Evolutionary conservation across 2,329 filamentous ascomycete genomes (phyloP).

Genomic region (Penicillium hordei): DNA sequence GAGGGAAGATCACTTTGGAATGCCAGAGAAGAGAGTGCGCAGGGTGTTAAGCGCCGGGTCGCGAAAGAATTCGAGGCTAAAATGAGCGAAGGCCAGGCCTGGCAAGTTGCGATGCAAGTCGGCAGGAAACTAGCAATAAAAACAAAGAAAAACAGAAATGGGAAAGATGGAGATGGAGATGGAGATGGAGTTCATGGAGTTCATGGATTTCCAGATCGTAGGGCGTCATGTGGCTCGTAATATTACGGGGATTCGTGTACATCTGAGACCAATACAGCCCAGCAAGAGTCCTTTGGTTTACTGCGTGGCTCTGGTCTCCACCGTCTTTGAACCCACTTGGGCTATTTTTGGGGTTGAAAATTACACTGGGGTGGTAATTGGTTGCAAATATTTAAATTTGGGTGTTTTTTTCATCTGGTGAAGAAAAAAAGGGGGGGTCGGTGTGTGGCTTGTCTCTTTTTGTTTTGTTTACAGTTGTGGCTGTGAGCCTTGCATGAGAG

Average conservation of each 20-base stretch:
- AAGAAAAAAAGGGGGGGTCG: background rate
- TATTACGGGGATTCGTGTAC: constrained; percentile 18
- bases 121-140: background rate
- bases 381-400: background rate
- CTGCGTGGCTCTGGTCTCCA: constrained; percentile 11
- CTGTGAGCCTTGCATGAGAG: background rate
- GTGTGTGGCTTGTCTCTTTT: background rate
- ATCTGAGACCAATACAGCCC: constrained; percentile 9
- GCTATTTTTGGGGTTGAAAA: constrained; percentile 26
- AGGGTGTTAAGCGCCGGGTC: constrained; percentile 24
- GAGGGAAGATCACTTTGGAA: constrained; percentile 15
- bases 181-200: constrained; percentile 10
- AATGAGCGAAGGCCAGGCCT: constrained; percentile 5
- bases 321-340: constrained; percentile 12
- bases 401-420: constrained; percentile 1
- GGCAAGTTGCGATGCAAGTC: background rate
- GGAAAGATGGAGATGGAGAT: constrained; percentile 1
- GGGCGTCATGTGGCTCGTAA: constrained; percentile 28
- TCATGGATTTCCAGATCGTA: constrained; percentile 22
- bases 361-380: constrained; percentile 1
- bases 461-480: background rate
- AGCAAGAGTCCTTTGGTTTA: background rate
- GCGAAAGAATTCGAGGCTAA: background rate
- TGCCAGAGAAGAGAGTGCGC: constrained; percentile 16
- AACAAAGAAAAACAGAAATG: constrained; percentile 7